A percentile compares a stretch with the other conserved stretches of the same genome.
phyloP scores from a whole-genome alignment of 129 eudicot genomes.

The Flaveria linearis region DNA sequence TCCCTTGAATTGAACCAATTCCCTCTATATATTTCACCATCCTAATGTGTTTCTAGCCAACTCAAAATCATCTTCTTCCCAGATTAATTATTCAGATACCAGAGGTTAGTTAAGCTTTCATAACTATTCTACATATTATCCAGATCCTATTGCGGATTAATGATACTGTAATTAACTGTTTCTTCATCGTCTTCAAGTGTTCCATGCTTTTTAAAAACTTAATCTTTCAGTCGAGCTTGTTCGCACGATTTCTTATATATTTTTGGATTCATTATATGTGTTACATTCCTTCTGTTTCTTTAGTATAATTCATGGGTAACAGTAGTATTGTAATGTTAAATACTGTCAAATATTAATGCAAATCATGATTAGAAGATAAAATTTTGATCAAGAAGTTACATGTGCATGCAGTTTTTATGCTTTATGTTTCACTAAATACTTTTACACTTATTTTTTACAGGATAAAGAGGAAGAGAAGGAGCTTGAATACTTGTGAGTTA shows the following conservation, averaged over 20 bases:
- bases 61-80: conserved; percentile 16
- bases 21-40: not conserved
- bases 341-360: not conserved
- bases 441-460: not conserved
- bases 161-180: no score
- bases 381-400: not conserved
- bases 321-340: not conserved
- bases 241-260: no score
- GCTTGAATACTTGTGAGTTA: not conserved
- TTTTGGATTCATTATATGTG: no score
- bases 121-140: not conserved
- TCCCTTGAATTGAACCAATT: conserved; percentile 2
- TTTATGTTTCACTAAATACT: conserved; percentile 1
- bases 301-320: not conserved
- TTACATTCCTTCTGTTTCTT: not conserved
- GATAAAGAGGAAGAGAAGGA: conserved; percentile 7
- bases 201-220: not conserved
- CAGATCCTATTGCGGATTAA: not conserved
- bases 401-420: not conserved
- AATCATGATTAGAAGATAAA: not conserved
- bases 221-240: no score
- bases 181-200: not conserved
- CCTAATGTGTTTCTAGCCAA: not conserved
- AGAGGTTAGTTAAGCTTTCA: conserved; percentile 35
- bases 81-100: conserved; percentile 31